These are phyloP conservation scores for Hygrophoropsis aurantiaca DNA, from an alignment of 768 basidiomycete species.

Conservation along the genomic window DNA sequence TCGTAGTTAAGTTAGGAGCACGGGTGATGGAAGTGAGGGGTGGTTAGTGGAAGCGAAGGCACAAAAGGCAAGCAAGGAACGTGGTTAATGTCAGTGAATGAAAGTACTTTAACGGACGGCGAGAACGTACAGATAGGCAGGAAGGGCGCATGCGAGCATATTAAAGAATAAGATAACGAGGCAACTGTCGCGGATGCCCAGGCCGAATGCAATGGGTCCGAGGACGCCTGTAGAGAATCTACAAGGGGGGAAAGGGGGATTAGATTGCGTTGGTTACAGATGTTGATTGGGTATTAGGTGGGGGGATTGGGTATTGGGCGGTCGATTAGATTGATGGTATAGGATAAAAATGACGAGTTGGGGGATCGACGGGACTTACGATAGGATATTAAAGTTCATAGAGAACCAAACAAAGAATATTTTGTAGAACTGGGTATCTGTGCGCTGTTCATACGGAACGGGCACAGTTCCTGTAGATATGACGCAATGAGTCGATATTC, in stretches of 20 bases:
- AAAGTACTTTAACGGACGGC: not conserved
- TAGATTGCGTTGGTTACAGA: not conserved
- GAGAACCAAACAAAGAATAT: constrained; percentile 76
- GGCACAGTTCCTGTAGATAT: constrained; percentile 56
- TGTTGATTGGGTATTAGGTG: too few relatives aligned
- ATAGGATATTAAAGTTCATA: constrained; percentile 64
- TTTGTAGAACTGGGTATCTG: constrained; percentile 59
- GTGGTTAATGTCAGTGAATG: constrained; percentile 1
- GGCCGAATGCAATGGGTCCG: constrained; percentile 60
- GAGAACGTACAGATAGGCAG: constrained; percentile 55
- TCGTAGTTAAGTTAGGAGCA: too few relatives aligned
- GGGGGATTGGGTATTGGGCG: too few relatives aligned
- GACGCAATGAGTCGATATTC: too few relatives aligned
- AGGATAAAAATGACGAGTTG: too few relatives aligned
- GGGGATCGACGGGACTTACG: constrained; percentile 29
- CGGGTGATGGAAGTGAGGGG: too few relatives aligned
- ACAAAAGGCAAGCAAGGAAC: too few relatives aligned
- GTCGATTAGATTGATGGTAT: too few relatives aligned
- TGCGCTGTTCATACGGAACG: constrained; percentile 46
- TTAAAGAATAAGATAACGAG: constrained; percentile 71
- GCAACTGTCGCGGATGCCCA: constrained; percentile 62
- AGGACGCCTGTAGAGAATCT: constrained; percentile 71
- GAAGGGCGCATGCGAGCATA: constrained; percentile 53
- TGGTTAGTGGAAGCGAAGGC: too few relatives aligned
- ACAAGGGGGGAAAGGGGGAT: not conserved